A percentile compares a stretch with the other conserved stretches of the same genome.
Conservation (phyloP, 352 stramenopile genomes). For the Phytophthora hybrid region DNA sequence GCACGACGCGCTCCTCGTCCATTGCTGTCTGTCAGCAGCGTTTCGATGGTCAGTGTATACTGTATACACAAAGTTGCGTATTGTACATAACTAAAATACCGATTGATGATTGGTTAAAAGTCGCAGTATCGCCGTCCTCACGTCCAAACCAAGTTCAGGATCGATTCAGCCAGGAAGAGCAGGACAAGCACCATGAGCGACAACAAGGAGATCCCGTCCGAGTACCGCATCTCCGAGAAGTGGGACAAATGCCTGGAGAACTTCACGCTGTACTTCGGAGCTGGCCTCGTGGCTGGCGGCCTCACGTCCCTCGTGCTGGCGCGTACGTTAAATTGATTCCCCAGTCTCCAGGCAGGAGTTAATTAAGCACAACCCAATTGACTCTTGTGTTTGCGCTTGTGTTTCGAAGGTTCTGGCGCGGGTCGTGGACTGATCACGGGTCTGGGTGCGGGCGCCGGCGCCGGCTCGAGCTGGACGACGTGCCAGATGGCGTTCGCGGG, state of each 20-base stretch:
- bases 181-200: conserved; percentile 47
- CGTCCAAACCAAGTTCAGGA: conserved; percentile 37
- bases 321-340: conserved; percentile 53
- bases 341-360: neutral
- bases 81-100: conserved; percentile 28
- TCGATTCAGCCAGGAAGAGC: conserved; percentile 15
- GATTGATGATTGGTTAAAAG: conserved; percentile 32
- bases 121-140: conserved; percentile 29
- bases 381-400: conserved; percentile 5
- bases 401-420: conserved; percentile 60
- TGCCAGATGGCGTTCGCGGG: conserved; percentile 87
- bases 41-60: conserved; percentile 27
- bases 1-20: conserved; percentile 67
- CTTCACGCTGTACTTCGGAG: conserved; percentile 88
- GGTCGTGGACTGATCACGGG: conserved; percentile 74
- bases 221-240: conserved; percentile 92
- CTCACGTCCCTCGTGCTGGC: conserved; percentile 86
- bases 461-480: conserved; percentile 87
- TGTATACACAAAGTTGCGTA: neutral
- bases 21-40: conserved; percentile 35
- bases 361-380: neutral
- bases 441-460: conserved; percentile 72
- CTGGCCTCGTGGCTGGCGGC: conserved; percentile 80
- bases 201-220: conserved; percentile 78
- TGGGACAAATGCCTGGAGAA: conserved; percentile 93